Evolutionary conservation across 768 basidiomycete species (phyloP).

Genomic region (Macrolepiota albuminosa): DNA sequence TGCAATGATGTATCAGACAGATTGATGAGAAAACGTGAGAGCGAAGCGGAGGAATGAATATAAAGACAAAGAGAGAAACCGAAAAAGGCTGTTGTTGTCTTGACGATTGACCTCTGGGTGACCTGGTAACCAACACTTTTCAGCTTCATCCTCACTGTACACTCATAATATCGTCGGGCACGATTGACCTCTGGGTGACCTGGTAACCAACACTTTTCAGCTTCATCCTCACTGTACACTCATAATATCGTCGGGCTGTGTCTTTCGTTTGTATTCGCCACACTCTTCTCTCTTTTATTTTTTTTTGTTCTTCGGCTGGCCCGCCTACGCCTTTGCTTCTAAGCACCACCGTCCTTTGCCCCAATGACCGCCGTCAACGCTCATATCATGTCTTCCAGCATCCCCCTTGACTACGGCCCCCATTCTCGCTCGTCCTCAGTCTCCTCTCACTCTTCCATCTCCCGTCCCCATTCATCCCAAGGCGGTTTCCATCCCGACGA

Average conservation of each 20-base stretch:
- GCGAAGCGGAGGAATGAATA: constrained; percentile 6
- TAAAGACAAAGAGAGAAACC: constrained; percentile 6
- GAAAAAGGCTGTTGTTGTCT: constrained; percentile 30
- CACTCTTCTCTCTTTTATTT: constrained; percentile 18
- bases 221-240: constrained; percentile 24
- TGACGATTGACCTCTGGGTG: constrained; percentile 31
- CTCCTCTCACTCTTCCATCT: constrained; percentile 67
- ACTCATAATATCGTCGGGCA: constrained; percentile 33
- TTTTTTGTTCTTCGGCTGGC: constrained; percentile 48
- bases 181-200: constrained; percentile 27
- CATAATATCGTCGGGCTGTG: constrained; percentile 30
- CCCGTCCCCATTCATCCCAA: constrained; percentile 77
- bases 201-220: constrained; percentile 28
- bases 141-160: constrained; percentile 22
- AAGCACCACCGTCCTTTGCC: constrained; percentile 34
- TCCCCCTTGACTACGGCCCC: constrained; percentile 69
- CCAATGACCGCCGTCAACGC: constrained; percentile 72
- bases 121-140: constrained; percentile 30
- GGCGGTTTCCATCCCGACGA: constrained; percentile 61
- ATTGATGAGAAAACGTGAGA: constrained; percentile 3
- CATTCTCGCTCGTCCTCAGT: constrained; percentile 79
- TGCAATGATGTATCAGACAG: constrained; percentile 11
- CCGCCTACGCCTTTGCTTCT: constrained; percentile 35
- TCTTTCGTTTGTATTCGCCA: constrained; percentile 21
- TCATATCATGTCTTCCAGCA: constrained; percentile 62